A percentile compares a stretch with the other conserved stretches of the same genome.
These are phyloP conservation scores for Taphrina populina DNA, from an alignment of 1,139 yeast species.

Conservation along the genomic window DNA sequence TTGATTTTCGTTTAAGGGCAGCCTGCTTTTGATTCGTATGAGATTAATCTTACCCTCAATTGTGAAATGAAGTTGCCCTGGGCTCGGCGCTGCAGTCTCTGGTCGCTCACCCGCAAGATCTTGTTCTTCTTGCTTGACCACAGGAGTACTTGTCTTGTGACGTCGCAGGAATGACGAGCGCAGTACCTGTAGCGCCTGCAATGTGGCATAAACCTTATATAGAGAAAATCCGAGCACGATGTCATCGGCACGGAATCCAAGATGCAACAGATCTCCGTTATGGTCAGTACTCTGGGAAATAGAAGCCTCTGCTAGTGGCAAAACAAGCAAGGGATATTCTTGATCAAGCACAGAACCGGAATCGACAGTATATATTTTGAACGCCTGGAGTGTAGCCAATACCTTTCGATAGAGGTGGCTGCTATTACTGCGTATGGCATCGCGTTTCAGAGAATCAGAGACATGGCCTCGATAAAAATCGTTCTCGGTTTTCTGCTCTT, in stretches of 20 bases:
- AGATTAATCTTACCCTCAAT: constrained; percentile 15
- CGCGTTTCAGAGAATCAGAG: no score
- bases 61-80: constrained; percentile 39
- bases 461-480: not conserved
- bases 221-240: constrained; percentile 19
- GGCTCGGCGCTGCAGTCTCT: not conserved
- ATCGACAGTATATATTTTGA: constrained; percentile 15
- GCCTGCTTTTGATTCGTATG: constrained; percentile 49
- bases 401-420: not conserved
- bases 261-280: not conserved
- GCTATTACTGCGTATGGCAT: not conserved
- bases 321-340: not conserved
- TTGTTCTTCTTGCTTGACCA: constrained; percentile 31
- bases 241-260: constrained; percentile 4
- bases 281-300: not conserved
- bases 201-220: constrained; percentile 27
- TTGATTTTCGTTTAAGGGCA: constrained; percentile 56
- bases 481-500: not conserved
- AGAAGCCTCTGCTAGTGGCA: constrained; percentile 10
- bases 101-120: constrained; percentile 45
- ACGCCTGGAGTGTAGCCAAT: not conserved
- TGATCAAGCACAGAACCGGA: constrained; percentile 6
- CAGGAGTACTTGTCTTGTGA: constrained; percentile 37
- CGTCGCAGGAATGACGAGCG: constrained; percentile 13
- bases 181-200: constrained; percentile 31